Evolutionary conservation across 2,329 filamentous ascomycete species (phyloP).

Genomic region (Diaporthe sp.): DNA sequence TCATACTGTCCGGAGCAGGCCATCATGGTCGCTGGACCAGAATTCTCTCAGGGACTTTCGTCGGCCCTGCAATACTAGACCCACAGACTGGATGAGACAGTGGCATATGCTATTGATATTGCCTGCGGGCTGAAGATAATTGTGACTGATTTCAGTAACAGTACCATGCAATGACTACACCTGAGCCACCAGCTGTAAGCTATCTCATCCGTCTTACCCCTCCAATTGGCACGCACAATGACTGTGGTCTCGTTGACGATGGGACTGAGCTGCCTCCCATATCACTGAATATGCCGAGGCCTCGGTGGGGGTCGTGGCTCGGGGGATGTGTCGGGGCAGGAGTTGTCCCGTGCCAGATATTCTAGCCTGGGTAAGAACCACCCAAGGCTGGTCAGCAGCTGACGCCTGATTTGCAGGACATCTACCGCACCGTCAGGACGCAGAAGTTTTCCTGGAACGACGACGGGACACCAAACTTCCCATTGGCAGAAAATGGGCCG

Average conservation of each 20-base stretch:
- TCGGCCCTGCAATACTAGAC: background rate
- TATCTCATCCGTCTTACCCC: background rate
- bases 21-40: background rate
- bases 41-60: background rate
- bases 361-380: too few species aligned
- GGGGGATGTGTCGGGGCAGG: background rate
- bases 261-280: background rate
- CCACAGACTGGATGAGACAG: background rate
- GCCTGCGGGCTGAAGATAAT: too few species aligned
- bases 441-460: slow-evolving; percentile 54
- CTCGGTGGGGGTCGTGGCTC: too few species aligned
- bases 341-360: background rate
- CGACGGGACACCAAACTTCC: slow-evolving; percentile 52
- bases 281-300: too few species aligned
- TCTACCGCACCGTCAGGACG: slow-evolving; percentile 52
- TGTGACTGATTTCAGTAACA: background rate
- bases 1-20: background rate
- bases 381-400: background rate
- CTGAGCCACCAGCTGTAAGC: slow-evolving; percentile 47
- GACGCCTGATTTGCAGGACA: slow-evolving; percentile 37
- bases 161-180: slow-evolving; percentile 54
- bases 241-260: background rate
- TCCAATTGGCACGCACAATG: background rate
- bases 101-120: background rate
- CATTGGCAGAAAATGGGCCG: slow-evolving; percentile 52